Conservation (phyloP, 2,329 filamentous ascomycete genomes). For the Hirsutella minnesotensis region DNA sequence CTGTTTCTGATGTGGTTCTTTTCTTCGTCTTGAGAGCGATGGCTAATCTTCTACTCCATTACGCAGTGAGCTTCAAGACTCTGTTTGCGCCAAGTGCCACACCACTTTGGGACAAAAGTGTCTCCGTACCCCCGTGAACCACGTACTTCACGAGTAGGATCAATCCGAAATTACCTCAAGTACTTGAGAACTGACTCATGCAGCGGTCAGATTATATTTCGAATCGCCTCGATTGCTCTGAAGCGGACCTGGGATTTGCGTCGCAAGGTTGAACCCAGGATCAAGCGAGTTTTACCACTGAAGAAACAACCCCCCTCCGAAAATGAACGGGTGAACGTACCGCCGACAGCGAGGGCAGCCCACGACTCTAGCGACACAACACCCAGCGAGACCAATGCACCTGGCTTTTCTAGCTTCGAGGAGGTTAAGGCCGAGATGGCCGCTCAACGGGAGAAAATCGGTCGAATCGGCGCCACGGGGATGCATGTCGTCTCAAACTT, state of each 20-base stretch:
- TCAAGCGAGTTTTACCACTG: conserved; percentile 21
- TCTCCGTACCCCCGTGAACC: conserved; percentile 19
- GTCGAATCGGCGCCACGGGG: conserved; percentile 23
- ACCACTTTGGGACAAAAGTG: conserved; percentile 22
- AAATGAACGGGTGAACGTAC: neutral
- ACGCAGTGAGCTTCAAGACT: conserved; percentile 22
- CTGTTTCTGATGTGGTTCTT: conserved; percentile 5
- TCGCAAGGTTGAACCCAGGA: conserved; percentile 15
- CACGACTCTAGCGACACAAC: neutral
- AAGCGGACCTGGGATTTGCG: conserved; percentile 9
- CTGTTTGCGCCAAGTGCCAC: conserved; percentile 20
- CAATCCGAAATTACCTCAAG: neutral
- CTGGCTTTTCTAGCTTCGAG: conserved; percentile 9
- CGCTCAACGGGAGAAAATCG: conserved; percentile 21
- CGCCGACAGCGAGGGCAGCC: neutral
- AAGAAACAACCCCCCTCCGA: neutral
- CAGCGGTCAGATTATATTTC: conserved; percentile 26
- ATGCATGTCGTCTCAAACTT: conserved; percentile 24
- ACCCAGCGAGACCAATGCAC: too few species aligned
- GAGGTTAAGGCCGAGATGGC: conserved; percentile 22
- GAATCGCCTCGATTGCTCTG: conserved; percentile 15
- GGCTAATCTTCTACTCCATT: neutral
- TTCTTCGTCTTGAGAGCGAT: neutral
- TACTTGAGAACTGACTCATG: too few species aligned
- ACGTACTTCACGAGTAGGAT: conserved; percentile 24